Conservation (phyloP, 148 eudicot species). For the Camellia lanceoleosa region DNA sequence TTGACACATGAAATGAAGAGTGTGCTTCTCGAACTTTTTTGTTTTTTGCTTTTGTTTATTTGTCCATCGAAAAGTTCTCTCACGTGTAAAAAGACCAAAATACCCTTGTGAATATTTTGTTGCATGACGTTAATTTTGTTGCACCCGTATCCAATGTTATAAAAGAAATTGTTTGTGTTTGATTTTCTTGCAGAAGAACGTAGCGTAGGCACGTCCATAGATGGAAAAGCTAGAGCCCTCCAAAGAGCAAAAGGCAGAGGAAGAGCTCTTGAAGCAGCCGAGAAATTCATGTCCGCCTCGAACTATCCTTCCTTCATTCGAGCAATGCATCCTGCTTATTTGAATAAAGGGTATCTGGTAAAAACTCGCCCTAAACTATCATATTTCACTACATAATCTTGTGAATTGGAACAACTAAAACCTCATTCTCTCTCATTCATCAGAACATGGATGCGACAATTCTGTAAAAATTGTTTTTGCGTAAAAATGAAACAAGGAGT, state of each 20-base stretch:
- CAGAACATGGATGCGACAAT: too few species aligned
- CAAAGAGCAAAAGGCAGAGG: background rate
- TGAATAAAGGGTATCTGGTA: too few species aligned
- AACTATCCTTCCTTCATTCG: background rate
- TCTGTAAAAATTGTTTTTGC: too few species aligned
- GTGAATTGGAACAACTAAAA: background rate
- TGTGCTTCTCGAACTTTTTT: background rate
- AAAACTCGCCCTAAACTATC: too few species aligned
- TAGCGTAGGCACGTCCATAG: background rate
- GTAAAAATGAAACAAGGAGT: too few species aligned
- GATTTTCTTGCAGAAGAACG: slow-evolving; percentile 6
- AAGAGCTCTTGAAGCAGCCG: background rate
- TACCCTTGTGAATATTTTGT: too few species aligned
- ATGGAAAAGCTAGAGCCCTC: background rate
- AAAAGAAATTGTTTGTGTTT: background rate
- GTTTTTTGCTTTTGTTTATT: background rate
- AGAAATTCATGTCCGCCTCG: background rate
- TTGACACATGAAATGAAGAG: background rate
- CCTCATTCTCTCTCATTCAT: background rate
- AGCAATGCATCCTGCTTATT: background rate
- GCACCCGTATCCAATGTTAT: too few species aligned
- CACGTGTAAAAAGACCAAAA: too few species aligned
- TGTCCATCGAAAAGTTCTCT: too few species aligned
- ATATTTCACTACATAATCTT: too few species aligned
- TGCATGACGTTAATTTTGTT: too few species aligned